These are phyloP conservation scores for Ustilago bromivora DNA, from an alignment of 1,284 basidiomycete species.

Conservation along the genomic window DNA sequence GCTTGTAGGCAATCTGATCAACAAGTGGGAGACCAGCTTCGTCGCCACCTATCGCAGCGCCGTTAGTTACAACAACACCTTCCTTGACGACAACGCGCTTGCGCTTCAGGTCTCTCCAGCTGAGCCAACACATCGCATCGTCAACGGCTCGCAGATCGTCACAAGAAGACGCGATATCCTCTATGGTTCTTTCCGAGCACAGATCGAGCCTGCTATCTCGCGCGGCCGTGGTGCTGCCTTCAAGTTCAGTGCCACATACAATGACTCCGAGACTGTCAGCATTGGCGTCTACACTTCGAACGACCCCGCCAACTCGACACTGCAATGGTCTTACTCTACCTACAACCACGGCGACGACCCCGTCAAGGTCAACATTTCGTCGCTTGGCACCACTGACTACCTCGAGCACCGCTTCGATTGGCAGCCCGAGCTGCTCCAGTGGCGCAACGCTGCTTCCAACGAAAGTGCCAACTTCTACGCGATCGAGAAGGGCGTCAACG, in stretches of 20 bases:
- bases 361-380: conserved; percentile 49
- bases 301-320: conserved; percentile 44
- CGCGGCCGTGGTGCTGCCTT: conserved; percentile 46
- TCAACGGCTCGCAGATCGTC: conserved; percentile 57
- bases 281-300: conserved; percentile 50
- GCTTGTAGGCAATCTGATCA: conserved; percentile 50
- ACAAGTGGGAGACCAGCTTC: conserved; percentile 60
- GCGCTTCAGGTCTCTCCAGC: conserved; percentile 55
- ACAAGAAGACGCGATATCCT: conserved; percentile 61
- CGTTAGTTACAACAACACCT: conserved; percentile 59
- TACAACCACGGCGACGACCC: conserved; percentile 40
- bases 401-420: conserved; percentile 64
- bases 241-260: conserved; percentile 55
- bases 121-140: conserved; percentile 44
- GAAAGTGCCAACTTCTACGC: conserved; percentile 44
- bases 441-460: conserved; percentile 53
- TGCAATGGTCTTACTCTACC: conserved; percentile 56
- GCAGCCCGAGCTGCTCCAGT: conserved; percentile 48
- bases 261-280: conserved; percentile 49
- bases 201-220: conserved; percentile 46
- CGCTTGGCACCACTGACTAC: conserved; percentile 36
- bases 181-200: conserved; percentile 61
- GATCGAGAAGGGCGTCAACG: conserved; percentile 40
- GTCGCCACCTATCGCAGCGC: conserved; percentile 53
- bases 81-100: conserved; percentile 40